phyloP scores from a whole-genome alignment of 306 rosid genomes.

The Dicorynia guianensis region DNA sequence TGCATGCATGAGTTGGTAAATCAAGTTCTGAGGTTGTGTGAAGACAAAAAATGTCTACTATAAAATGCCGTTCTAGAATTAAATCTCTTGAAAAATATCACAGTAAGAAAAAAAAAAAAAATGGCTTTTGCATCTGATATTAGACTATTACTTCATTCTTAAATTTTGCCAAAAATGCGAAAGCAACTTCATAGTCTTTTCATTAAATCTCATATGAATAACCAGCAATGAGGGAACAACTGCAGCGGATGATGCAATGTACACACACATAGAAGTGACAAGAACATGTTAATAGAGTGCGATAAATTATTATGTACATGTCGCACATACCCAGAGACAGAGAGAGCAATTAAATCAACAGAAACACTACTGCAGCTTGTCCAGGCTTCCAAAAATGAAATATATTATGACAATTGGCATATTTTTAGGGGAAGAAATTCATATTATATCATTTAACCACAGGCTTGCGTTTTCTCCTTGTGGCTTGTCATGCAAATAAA shows the following conservation, averaged over 20 bases:
- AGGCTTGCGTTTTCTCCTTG: slow-evolving; percentile 16
- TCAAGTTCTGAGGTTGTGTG: not conserved
- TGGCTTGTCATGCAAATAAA: slow-evolving; percentile 14
- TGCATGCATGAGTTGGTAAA: slow-evolving; percentile 23
- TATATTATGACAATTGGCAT: not conserved
- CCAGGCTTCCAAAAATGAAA: not conserved
- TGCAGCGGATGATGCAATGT: too few species aligned
- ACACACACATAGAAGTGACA: too few species aligned
- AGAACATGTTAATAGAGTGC: not conserved
- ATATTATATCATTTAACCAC: not conserved
- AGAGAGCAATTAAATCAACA: not conserved
- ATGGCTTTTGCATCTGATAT: not conserved
- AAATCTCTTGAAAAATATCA: not conserved
- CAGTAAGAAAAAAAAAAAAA: not conserved
- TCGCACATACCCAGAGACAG: not conserved
- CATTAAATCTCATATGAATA: not conserved
- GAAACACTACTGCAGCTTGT: too few species aligned
- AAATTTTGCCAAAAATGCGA: not conserved
- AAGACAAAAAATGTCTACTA: not conserved
- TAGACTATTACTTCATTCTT: not conserved
- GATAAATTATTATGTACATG: not conserved
- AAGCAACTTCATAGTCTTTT: not conserved
- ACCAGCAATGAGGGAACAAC: not conserved
- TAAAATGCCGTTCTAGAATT: not conserved
- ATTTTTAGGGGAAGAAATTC: not conserved